Conservation (phyloP, 108 stramenopile genomes). For the Conticribra weissflogii region DNA sequence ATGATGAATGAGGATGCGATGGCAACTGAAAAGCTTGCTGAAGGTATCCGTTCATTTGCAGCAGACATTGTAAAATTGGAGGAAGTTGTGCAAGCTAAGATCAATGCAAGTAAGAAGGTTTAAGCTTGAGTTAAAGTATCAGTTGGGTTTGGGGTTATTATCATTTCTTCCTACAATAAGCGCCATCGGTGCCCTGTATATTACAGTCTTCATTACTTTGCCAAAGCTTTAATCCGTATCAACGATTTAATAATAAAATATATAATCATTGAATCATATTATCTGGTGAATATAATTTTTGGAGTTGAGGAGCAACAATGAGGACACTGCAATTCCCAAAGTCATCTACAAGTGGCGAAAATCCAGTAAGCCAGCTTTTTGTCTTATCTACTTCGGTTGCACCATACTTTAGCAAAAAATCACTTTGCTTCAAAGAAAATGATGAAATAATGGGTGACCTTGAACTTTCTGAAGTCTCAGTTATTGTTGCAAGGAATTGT, state of each 20-base stretch:
- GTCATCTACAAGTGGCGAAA: constrained; percentile 79
- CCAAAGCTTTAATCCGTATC: too few relatives aligned
- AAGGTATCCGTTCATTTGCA: constrained; percentile 96
- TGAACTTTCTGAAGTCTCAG: background rate
- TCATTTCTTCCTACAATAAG: too few relatives aligned
- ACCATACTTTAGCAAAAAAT: constrained; percentile 70
- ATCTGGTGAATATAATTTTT: background rate
- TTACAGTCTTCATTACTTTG: too few relatives aligned
- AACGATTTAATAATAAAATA: too few relatives aligned
- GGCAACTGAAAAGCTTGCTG: constrained; percentile 98
- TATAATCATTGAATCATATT: too few relatives aligned
- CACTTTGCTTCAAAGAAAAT: constrained; percentile 64
- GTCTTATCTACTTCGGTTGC: constrained; percentile 64
- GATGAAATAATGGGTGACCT: constrained; percentile 21
- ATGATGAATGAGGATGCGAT: constrained; percentile 97
- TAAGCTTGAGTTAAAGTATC: background rate
- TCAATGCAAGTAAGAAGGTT: constrained; percentile 41
- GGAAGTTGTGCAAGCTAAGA: constrained; percentile 83
- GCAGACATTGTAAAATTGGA: constrained; percentile 95
- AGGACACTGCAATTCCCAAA: constrained; percentile 85
- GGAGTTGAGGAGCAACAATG: constrained; percentile 41
- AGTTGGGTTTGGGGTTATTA: too few relatives aligned
- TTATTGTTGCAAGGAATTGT: constrained; percentile 5
- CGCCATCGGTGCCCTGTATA: too few relatives aligned
- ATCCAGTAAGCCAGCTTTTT: constrained; percentile 78